A percentile compares a stretch with the other conserved stretches of the same genome.
These are phyloP conservation scores for Leccinum incarnatum DNA, from an alignment of 768 basidiomycete species.

Conservation along the genomic window DNA sequence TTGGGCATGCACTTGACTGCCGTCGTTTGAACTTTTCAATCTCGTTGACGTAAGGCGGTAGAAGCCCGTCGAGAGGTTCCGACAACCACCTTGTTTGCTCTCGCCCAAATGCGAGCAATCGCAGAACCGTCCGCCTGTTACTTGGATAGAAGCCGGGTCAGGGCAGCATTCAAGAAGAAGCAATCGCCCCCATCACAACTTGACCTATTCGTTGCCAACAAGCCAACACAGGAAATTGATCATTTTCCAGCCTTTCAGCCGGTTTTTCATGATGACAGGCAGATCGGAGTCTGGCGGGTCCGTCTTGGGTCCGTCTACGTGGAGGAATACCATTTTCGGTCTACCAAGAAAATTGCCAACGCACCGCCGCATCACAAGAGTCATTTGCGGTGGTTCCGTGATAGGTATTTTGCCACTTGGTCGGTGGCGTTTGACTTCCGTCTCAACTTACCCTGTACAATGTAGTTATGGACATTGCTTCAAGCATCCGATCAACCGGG, in stretches of 20 bases:
- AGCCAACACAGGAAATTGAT: conserved; percentile 37
- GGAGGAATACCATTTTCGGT: conserved; percentile 1
- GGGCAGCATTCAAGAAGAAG: not conserved
- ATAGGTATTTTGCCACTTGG: conserved; percentile 37
- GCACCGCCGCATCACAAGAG: not conserved
- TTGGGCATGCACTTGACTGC: not conserved
- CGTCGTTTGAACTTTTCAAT: not conserved
- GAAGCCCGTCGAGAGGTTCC: too few relatives aligned
- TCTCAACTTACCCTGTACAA: conserved; percentile 92
- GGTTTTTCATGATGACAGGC: conserved; percentile 80
- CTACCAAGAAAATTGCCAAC: conserved; percentile 1
- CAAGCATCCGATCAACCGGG: conserved; percentile 90
- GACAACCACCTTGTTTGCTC: too few relatives aligned
- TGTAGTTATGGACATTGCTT: conserved; percentile 98
- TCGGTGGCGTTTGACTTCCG: conserved; percentile 97
- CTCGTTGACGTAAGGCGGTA: too few relatives aligned
- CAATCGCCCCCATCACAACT: not conserved
- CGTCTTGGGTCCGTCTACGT: conserved; percentile 97
- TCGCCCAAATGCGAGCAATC: too few relatives aligned
- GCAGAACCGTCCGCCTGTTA: not conserved
- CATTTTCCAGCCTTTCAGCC: conserved; percentile 74
- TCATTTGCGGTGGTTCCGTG: conserved; percentile 93
- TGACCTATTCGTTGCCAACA: not conserved
- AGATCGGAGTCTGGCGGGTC: conserved; percentile 90
- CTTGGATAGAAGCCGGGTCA: not conserved